Conservation (phyloP, 805 yeast species). For the Metschnikowia matae region DNA sequence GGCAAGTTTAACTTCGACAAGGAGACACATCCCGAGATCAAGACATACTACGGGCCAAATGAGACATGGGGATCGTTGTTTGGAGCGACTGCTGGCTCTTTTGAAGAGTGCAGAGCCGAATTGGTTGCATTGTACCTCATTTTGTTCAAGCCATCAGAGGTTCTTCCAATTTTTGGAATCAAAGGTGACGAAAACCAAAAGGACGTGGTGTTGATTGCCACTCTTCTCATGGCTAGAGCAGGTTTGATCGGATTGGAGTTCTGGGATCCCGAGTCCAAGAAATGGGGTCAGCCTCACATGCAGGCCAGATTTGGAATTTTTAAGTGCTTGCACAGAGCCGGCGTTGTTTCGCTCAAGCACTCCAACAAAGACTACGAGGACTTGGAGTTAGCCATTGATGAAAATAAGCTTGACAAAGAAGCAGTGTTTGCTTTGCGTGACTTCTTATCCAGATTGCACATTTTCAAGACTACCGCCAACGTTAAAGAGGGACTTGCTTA, state of each 20-base stretch:
- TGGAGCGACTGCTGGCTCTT: slow-evolving; percentile 79
- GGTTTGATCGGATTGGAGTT: slow-evolving; percentile 79
- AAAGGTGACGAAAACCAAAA: slow-evolving; percentile 53
- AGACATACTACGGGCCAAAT: slow-evolving; percentile 69
- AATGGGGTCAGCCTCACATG: slow-evolving; percentile 96
- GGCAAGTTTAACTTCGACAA: slow-evolving; percentile 71
- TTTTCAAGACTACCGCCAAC: slow-evolving; percentile 77
- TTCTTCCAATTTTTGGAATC: slow-evolving; percentile 73
- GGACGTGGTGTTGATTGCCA: slow-evolving; percentile 62
- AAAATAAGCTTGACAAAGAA: slow-evolving; percentile 55
- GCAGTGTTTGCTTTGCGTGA: slow-evolving; percentile 75
- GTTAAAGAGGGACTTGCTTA: slow-evolving; percentile 58
- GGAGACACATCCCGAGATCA: slow-evolving; percentile 61
- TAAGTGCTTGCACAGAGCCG: slow-evolving; percentile 67
- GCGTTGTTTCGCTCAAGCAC: slow-evolving; percentile 55
- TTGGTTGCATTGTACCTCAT: slow-evolving; percentile 79
- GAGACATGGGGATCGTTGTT: slow-evolving; percentile 90
- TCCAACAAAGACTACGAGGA: slow-evolving; percentile 52
- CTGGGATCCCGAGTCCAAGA: slow-evolving; percentile 76
- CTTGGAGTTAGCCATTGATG: slow-evolving; percentile 55
- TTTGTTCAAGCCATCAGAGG: slow-evolving; percentile 54
- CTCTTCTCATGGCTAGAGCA: slow-evolving; percentile 81
- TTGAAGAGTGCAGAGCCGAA: slow-evolving; percentile 93
- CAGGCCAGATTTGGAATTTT: slow-evolving; percentile 86
- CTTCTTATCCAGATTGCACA: slow-evolving; percentile 67